Evolutionary conservation across 139 green algal genomes (phyloP), one percentile per base, ranked within the genome.

Genomic region (Eudorina sp.): DNA sequence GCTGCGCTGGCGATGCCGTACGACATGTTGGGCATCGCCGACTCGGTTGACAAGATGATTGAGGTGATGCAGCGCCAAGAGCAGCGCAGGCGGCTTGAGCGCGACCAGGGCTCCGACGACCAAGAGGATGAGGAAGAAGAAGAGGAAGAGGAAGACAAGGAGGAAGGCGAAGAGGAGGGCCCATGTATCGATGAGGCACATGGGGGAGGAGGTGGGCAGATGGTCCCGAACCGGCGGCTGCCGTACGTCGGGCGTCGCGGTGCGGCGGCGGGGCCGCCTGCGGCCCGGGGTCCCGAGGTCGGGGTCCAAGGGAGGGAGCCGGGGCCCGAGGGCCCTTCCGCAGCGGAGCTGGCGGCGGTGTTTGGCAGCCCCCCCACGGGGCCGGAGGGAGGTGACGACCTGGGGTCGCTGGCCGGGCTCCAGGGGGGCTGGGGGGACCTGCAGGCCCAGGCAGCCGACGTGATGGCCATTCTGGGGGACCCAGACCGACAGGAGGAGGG

Each of bases 1-100:
- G 70, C 76, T 19, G 93, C 91, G 27, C 89, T 85, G 31, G 89
- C 83, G 38, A 94, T 95, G 93, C 93, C 93, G 9, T 89, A 90
- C 21, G 93, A 95, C 78, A 93, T 95, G 93, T 36, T 94, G 40
- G 75, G 86, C 29, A 48, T 92, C 29, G 79, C 85, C 27, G 89
- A 90, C 40, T 88, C 66, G 0, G 62, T 94, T 43, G 78, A 85
- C 40, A 55, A 55, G 58, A 74, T 85, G 78, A 74, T 85, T 19
- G 78, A 40, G 16, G 40, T 74, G 3, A 74, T 85, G 78, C 40
- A 41, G 58, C 27, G 27, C 27, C 78, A 85, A 11, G 53, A n/a
- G 0, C 38, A 55, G 41, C 70, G 16, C 51, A 16, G 51, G 51
- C 51, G n/a, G n/a, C n/a, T n/a, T n/a, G n/a, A n/a, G n/a, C n/a